Base-by-base conservation (phyloP, 1,139 yeast genomes). In the Taphrina deformans region DNA sequence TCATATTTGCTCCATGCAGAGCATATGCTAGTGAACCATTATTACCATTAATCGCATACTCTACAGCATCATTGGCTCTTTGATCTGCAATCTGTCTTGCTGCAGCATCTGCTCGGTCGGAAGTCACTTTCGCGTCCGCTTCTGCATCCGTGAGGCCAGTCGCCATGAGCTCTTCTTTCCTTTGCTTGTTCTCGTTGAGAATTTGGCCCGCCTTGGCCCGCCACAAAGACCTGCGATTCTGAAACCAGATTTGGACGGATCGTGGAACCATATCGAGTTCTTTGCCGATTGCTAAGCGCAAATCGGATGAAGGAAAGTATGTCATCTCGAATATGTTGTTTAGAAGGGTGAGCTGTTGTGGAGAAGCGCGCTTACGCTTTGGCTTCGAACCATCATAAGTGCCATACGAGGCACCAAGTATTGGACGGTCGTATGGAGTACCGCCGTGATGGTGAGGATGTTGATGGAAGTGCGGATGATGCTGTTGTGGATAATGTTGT, bases 201-300 rank as follows among this genome's bases (percentile, higher is more conserved):
- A 53, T 53, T 16, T 53, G 58, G 5, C 35, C 35, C 2, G 58
- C 58, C 16, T 53, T 53, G 6, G 58, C 45, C 5, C 58, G 45
- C 58, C 58, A 53, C n/a, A 38, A 16, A 7, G 58, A 53, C 16
- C 78, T 71, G 33, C 74, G 71, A 69, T 76, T 76, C 66, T 76
- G 78, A 66, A 76, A 76, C 78, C 78, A 76, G 48, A 76, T 76
- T 67, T 76, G 78, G 7, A 76, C 78, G 2, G 78, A 73, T 35
- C 78, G 68, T 2, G 78, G 78, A 1, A 77, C 74, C 78, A 76
- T 76, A 14, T 76, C 76, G 18, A 76, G 73, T 67, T 76, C 78
- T 55, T 70, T 65, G 7, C 78, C 77, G 48, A 76, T 70, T 38
- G 71, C 72, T 46, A 74, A 67, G 9, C 78, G 72, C 64, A 70